Conservation (phyloP, 2,329 filamentous ascomycete genomes). For the Colletotrichum shisoi region DNA sequence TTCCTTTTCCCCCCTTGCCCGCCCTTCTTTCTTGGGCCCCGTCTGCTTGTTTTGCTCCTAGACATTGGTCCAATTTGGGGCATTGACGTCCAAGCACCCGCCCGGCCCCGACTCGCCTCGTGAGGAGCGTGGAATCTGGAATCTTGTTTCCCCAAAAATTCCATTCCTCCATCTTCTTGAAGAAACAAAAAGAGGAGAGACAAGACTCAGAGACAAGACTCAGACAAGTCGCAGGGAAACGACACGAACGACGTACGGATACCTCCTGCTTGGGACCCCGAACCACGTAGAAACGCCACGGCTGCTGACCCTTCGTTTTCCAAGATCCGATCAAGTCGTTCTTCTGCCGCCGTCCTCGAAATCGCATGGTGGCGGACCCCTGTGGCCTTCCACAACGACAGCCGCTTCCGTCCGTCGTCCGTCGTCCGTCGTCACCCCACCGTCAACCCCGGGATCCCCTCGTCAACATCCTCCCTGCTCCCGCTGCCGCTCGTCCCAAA, state of each 20-base stretch:
- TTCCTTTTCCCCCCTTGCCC: background rate
- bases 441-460: slow-evolving; percentile 20
- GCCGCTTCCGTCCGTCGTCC: slow-evolving; percentile 15
- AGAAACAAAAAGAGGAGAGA: slow-evolving; percentile 31
- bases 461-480: slow-evolving; percentile 7
- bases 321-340: slow-evolving; percentile 12
- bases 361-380: background rate
- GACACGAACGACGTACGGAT: slow-evolving; percentile 26
- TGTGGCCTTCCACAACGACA: slow-evolving; percentile 5
- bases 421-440: slow-evolving; percentile 21
- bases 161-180: slow-evolving; percentile 23
- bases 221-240: slow-evolving; percentile 16
- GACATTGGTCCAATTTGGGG: slow-evolving; percentile 1
- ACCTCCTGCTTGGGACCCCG: slow-evolving; percentile 8
- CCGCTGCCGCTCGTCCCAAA: background rate
- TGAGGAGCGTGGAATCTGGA: slow-evolving; percentile 16
- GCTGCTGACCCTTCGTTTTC: slow-evolving; percentile 31
- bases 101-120: background rate
- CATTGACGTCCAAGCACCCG: slow-evolving; percentile 12
- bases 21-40: background rate
- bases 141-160: slow-evolving; percentile 1
- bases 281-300: background rate
- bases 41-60: slow-evolving; percentile 1
- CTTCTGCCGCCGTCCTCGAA: background rate
- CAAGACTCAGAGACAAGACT: slow-evolving; percentile 16